Conservation (phyloP, 108 stramenopile genomes). For the Discostella pseudostelligera region DNA sequence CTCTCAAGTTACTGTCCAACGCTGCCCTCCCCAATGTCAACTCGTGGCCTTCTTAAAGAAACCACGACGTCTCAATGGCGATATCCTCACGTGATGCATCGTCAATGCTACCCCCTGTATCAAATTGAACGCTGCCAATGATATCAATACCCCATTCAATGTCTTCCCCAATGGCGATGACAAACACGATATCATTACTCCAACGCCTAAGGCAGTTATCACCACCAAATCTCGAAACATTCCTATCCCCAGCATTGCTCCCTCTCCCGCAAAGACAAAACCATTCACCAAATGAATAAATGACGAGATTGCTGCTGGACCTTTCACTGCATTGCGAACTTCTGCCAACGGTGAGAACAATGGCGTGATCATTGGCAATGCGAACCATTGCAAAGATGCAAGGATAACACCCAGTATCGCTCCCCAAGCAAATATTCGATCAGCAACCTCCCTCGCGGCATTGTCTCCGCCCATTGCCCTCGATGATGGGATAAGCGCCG, state of each 20-base stretch:
- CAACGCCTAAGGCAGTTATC: constrained; percentile 55
- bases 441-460: constrained; percentile 62
- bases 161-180: constrained; percentile 57
- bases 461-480: constrained; percentile 51
- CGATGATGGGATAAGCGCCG: constrained; percentile 63
- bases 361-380: constrained; percentile 61
- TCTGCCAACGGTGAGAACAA: constrained; percentile 71
- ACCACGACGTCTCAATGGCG: constrained; percentile 52
- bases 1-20: too few relatives aligned
- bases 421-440: constrained; percentile 75
- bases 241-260: constrained; percentile 71
- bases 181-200: constrained; percentile 55
- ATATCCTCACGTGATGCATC: constrained; percentile 62
- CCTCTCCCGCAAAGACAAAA: constrained; percentile 75
- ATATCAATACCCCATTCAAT: constrained; percentile 69
- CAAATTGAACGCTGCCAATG: constrained; percentile 55
- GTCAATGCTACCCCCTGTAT: constrained; percentile 62
- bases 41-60: background rate
- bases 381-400: constrained; percentile 47
- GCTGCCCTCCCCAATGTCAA: too few relatives aligned
- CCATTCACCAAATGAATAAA: constrained; percentile 77
- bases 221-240: constrained; percentile 59
- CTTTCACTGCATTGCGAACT: constrained; percentile 66
- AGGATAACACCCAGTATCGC: constrained; percentile 56
- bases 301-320: constrained; percentile 64